Evolutionary conservation across 2,329 filamentous ascomycete genomes (phyloP).

Genomic region (Xylaria sp.): DNA sequence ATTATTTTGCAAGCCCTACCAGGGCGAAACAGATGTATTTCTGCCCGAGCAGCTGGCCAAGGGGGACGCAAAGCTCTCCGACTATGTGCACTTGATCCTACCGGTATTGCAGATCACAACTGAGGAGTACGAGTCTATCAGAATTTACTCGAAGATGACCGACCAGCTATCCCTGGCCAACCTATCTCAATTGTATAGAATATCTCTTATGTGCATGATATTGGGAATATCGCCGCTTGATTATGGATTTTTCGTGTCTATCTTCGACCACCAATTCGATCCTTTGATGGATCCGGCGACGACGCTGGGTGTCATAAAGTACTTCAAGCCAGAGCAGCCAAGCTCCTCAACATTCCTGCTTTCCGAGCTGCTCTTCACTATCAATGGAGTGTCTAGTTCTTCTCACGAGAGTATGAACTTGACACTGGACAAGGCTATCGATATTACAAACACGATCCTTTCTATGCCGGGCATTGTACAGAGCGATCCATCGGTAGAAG

Average conservation of each 20-base stretch:
- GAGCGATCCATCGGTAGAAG: not conserved
- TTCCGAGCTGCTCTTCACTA: no score
- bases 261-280: not conserved
- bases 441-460: not conserved
- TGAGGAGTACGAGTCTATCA: not conserved
- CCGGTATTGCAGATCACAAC: not conserved
- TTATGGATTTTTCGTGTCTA: not conserved
- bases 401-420: not conserved
- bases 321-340: not conserved
- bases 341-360: not conserved
- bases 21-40: not conserved
- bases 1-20: not conserved
- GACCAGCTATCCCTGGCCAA: not conserved
- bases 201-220: not conserved
- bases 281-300: not conserved
- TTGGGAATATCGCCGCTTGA: not conserved
- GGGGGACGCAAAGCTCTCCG: not conserved
- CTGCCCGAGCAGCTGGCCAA: not conserved
- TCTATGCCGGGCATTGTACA: not conserved
- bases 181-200: not conserved
- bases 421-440: not conserved
- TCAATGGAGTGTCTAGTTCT: no score
- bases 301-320: not conserved
- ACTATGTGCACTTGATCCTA: not conserved
- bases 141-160: not conserved